phyloP scores from a whole-genome alignment of 139 green algal species.

The Chlorella vulgaris region DNA sequence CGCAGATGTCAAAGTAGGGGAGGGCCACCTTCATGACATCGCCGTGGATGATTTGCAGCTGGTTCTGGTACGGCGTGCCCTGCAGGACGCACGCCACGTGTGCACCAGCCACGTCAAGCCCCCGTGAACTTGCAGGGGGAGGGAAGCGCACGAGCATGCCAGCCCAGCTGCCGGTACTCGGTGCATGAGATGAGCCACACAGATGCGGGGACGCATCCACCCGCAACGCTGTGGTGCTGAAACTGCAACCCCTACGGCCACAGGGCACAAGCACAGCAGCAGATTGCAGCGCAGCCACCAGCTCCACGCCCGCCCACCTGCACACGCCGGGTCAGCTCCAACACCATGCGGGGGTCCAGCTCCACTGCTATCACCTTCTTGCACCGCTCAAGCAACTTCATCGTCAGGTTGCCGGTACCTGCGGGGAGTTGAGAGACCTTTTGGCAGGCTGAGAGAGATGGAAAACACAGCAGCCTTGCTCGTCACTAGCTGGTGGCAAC shows the following conservation, averaged over 20 bases:
- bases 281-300: too few species aligned
- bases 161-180: not conserved
- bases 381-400: constrained; percentile 93
- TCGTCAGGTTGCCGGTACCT: constrained; percentile 97
- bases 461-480: not conserved
- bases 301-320: constrained; percentile 10
- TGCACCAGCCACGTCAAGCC: not conserved
- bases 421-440: too few species aligned
- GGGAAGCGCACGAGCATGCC: not conserved
- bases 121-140: too few species aligned
- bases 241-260: too few species aligned
- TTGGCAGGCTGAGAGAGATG: not conserved
- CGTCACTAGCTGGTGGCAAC: too few species aligned
- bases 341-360: constrained; percentile 95
- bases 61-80: constrained; percentile 79
- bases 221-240: too few species aligned
- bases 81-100: constrained; percentile 32
- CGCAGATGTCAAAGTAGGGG: constrained; percentile 99
- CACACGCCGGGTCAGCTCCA: constrained; percentile 94
- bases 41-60: constrained; percentile 93
- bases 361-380: constrained; percentile 96
- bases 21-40: constrained; percentile 87
- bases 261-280: too few species aligned
- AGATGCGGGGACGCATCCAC: not conserved
- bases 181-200: not conserved